phyloP scores from a whole-genome alignment of 495 filamentous ascomycete genomes.

The Darksidea phi region DNA sequence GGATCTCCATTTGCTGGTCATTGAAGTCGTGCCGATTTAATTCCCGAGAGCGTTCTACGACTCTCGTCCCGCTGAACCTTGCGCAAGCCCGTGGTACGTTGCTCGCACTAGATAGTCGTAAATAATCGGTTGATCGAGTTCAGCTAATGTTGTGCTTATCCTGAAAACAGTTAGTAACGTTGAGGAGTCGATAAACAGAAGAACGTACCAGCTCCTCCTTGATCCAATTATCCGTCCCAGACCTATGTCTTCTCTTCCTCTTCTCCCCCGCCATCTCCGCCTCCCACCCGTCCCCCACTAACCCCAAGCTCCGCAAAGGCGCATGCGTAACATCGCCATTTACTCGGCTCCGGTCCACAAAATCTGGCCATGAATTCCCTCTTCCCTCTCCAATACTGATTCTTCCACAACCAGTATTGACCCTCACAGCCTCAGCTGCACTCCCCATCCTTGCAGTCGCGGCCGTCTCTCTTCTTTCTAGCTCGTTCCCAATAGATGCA shows the following conservation, averaged over 20 bases:
- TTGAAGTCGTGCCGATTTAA: too few species aligned
- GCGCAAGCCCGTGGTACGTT: too few species aligned
- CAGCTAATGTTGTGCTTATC: slow-evolving; percentile 23
- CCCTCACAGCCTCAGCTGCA: too few species aligned
- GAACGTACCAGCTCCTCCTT: slow-evolving; percentile 17
- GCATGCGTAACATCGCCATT: slow-evolving; percentile 14
- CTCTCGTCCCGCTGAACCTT: too few species aligned
- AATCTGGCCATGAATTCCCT: slow-evolving; percentile 11
- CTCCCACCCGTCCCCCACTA: background rate
- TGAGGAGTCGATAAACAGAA: too few species aligned
- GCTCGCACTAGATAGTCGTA: slow-evolving; percentile 7
- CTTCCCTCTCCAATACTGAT: background rate
- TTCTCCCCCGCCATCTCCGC: background rate
- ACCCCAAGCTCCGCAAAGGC: background rate
- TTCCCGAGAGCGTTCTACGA: too few species aligned
- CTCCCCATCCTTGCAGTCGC: background rate
- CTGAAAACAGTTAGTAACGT: background rate
- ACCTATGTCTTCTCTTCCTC: background rate
- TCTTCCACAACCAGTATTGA: too few species aligned
- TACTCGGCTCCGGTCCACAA: slow-evolving; percentile 12
- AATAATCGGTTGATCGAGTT: background rate
- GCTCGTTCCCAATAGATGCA: background rate
- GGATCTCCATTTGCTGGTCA: too few species aligned
- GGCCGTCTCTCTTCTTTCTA: too few species aligned
- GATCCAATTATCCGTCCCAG: slow-evolving; percentile 17